A percentile compares a stretch with the other conserved stretches of the same genome.
Conservation (phyloP, 2,329 filamentous ascomycete genomes). For the Cryphonectria parasitica region DNA sequence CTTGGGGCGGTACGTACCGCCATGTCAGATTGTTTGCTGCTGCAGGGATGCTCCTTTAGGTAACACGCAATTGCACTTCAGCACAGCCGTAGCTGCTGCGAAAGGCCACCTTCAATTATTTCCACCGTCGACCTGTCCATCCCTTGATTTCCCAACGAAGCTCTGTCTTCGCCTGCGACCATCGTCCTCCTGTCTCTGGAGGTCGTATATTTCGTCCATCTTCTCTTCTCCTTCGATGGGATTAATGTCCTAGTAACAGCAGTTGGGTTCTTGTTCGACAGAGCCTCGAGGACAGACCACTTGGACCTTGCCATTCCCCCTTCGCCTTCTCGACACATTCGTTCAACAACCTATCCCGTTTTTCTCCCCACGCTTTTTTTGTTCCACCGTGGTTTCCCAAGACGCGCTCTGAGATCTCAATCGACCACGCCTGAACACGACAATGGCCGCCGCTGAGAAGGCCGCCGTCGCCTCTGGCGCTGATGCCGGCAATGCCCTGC, state of each 20-base stretch:
- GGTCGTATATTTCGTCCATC: constrained; percentile 1
- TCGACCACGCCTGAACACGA: constrained; percentile 13
- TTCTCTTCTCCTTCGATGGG: constrained; percentile 11
- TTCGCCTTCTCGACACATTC: constrained; percentile 11
- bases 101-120: constrained; percentile 29
- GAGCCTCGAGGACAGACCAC: constrained; percentile 19
- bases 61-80: constrained; percentile 10
- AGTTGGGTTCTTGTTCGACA: constrained; percentile 21
- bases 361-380: constrained; percentile 9
- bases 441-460: constrained; percentile 57
- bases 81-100: constrained; percentile 14
- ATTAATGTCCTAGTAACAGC: constrained; percentile 21
- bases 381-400: background rate
- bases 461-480: constrained; percentile 63
- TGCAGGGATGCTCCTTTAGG: constrained; percentile 4
- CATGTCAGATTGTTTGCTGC: constrained; percentile 12
- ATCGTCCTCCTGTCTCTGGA: constrained; percentile 13
- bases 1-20: constrained; percentile 1
- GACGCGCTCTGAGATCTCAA: background rate
- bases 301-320: constrained; percentile 10
- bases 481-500: constrained; percentile 59
- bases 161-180: constrained; percentile 24
- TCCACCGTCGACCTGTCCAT: constrained; percentile 17
- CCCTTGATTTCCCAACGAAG: constrained; percentile 25
- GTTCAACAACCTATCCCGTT: constrained; percentile 8